Evolutionary conservation across 2,329 filamentous ascomycete genomes (phyloP), one percentile per base, ranked within the genome.

Genomic region (Venturia aucupariae): DNA sequence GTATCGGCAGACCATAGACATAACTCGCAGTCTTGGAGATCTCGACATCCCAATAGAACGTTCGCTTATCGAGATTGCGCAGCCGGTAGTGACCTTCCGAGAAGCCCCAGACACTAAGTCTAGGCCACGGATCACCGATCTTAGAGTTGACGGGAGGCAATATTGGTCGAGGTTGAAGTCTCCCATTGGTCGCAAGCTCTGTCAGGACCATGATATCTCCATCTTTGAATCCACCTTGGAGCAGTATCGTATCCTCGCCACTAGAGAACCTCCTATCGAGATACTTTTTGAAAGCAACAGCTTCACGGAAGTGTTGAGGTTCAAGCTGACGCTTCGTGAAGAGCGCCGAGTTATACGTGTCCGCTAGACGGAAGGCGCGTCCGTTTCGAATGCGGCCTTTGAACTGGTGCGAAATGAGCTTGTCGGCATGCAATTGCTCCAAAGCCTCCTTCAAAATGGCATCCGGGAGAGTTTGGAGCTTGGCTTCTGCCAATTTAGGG

Each of bases 1-100:
- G 30, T 11, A 67, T 65, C 0, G 77, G 76, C 64, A 78, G 76
- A 4, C 78, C 78, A 27, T 72, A 72, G 10, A 74, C 61, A 67
- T 81, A 82, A 3, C 65, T 67, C 0, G 65, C 69, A 5, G 69
- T 57, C 0, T 77, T 75, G 10, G 67, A 67, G 17, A 80, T 67
- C 22, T 80, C 73, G 17, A 81, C 68, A 1, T 72, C 67, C 65
- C 81, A 82, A 15, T 73, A 72, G 19, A 81, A 70, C 22, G 73
- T 72, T 6, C 67, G 68, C 66, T 77, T 79, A 66, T 81, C 77
- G 69, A 82, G 77, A 44, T 75, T 70, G 17, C 78, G 71, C 0
- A 79, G 80, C 54, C 78, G 70, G 63, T 82, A 82, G 13, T 76
- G 75, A 10, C 75, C 74, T 10, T 79, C 76, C 11, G 75, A 77